phyloP scores from a whole-genome alignment of 805 yeast species.

The Starmerella riodocensis region DNA sequence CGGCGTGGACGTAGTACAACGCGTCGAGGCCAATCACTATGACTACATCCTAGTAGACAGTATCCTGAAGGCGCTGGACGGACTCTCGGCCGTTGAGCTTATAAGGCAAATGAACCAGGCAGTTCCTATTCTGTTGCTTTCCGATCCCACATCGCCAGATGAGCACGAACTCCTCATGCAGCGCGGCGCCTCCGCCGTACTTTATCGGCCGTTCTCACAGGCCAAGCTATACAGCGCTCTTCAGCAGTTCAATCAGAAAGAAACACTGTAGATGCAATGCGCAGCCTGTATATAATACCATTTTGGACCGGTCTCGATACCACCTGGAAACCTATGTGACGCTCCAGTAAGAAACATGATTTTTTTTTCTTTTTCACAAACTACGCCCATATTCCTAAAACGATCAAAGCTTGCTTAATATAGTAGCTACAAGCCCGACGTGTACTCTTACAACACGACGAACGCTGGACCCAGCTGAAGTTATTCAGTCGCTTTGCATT shows the following conservation, averaged over 20 bases:
- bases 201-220: conserved; percentile 88
- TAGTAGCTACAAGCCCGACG: too few species aligned
- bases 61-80: conserved; percentile 46
- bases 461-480: too few species aligned
- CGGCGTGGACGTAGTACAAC: conserved; percentile 76
- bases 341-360: too few species aligned
- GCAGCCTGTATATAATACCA: too few species aligned
- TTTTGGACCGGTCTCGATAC: too few species aligned
- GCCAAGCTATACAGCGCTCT: conserved; percentile 69
- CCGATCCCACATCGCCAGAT: conserved; percentile 12
- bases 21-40: conserved; percentile 53
- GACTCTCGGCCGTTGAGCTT: conserved; percentile 75
- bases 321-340: too few species aligned
- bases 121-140: conserved; percentile 68
- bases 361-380: too few species aligned
- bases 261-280: neutral
- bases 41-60: conserved; percentile 46
- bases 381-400: too few species aligned
- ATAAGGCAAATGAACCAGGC: conserved; percentile 70
- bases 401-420: too few species aligned
- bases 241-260: conserved; percentile 1
- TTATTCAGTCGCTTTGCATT: too few species aligned
- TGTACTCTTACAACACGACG: too few species aligned
- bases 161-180: conserved; percentile 37
- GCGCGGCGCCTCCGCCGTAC: conserved; percentile 83